Conservation (phyloP, 257 asterid genomes). For the Solanum verrucosum region DNA sequence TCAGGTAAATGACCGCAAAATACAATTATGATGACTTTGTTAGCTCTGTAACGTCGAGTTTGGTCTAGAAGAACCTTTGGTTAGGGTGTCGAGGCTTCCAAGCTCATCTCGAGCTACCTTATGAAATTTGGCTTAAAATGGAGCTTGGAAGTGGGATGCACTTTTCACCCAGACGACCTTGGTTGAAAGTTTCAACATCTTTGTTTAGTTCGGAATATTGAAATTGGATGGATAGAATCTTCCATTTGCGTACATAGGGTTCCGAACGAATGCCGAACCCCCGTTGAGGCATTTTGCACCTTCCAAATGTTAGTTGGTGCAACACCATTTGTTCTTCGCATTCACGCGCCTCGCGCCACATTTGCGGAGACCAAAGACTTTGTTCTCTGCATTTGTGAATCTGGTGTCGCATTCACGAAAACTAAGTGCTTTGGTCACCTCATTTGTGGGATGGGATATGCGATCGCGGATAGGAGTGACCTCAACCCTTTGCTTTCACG, state of each 20-base stretch:
- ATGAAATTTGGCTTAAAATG: not conserved
- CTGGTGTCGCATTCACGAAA: not conserved
- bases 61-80: not conserved
- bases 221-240: not conserved
- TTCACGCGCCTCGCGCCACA: not conserved
- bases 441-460: not conserved
- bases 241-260: too few species aligned
- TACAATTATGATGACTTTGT: too few species aligned
- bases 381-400: not conserved
- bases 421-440: not conserved
- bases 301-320: not conserved
- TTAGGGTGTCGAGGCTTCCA: not conserved
- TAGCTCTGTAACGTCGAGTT: not conserved
- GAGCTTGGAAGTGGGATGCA: not conserved
- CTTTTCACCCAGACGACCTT: not conserved
- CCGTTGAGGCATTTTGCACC: not conserved
- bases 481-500: not conserved
- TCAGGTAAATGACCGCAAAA: not conserved
- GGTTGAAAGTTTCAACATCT: not conserved
- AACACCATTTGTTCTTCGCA: not conserved
- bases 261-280: not conserved
- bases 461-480: not conserved
- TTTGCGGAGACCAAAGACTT: not conserved
- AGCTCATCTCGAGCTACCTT: not conserved
- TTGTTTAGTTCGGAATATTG: accelerated